Evolutionary conservation across 768 basidiomycete species (phyloP).

Genomic region (Panellus pusillus): DNA sequence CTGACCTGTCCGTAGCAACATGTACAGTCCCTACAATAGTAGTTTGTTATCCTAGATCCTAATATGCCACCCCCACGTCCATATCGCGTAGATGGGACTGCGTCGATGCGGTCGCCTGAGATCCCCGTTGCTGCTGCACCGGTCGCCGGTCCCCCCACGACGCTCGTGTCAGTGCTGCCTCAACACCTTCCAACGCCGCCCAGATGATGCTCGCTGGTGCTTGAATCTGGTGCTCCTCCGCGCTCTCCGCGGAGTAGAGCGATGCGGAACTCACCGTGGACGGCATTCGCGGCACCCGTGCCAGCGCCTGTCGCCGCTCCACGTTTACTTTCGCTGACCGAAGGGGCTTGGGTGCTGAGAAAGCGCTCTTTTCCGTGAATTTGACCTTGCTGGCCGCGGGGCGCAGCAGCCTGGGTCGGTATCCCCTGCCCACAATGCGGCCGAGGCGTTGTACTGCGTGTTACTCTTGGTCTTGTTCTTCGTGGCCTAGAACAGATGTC

Average conservation of each 20-base stretch:
- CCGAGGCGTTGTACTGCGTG: slow-evolving; percentile 40
- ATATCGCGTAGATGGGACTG: slow-evolving; percentile 9
- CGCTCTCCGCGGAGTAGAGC: slow-evolving; percentile 38
- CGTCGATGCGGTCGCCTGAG: slow-evolving; percentile 20
- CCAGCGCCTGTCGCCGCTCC: not conserved
- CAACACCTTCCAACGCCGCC: slow-evolving; percentile 20
- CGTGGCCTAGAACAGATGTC: slow-evolving; percentile 25
- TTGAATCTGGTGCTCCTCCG: slow-evolving; percentile 32
- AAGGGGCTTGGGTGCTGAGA: slow-evolving; percentile 9
- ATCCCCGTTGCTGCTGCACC: slow-evolving; percentile 1
- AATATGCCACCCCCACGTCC: slow-evolving; percentile 6
- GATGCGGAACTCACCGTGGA: slow-evolving; percentile 35
- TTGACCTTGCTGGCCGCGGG: slow-evolving; percentile 38
- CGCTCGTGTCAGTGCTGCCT: slow-evolving; percentile 14
- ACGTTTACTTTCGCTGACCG: not conserved
- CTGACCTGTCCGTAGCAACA: slow-evolving; percentile 49
- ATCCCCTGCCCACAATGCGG: slow-evolving; percentile 26
- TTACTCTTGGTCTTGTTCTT: slow-evolving; percentile 35
- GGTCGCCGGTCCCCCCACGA: slow-evolving; percentile 10
- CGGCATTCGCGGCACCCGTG: slow-evolving; percentile 22
- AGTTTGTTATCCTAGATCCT: slow-evolving; percentile 6
- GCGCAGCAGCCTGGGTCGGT: slow-evolving; percentile 29
- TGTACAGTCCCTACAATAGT: slow-evolving; percentile 55
- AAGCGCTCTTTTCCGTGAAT: slow-evolving; percentile 32
- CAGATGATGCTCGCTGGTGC: slow-evolving; percentile 26